Evolutionary conservation across 2,329 filamentous ascomycete genomes (phyloP), one percentile per base, ranked within the genome.

Genomic region (Amesomyces nigricolor): DNA sequence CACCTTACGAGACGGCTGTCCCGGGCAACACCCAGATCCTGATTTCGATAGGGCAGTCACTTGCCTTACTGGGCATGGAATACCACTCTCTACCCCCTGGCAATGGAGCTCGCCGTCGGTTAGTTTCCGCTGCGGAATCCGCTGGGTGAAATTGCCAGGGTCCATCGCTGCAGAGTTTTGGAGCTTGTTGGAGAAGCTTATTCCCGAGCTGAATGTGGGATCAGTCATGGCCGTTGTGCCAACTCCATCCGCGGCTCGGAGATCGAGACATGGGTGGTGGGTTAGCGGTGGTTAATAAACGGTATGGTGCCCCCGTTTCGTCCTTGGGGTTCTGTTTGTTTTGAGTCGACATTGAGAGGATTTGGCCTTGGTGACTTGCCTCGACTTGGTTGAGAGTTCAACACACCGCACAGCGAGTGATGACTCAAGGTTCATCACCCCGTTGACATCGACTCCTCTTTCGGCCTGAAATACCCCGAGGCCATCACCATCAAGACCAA

Each of bases 231-330:
- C 47, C 39, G 19, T 19, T 37, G 13, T 26, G 9, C 35, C n/a
- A 37, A 38, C 7, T 44, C 51, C 51, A 47, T 47, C 51, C 51
- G 51, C 32, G 6, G 22, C 43, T 53, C 51, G 51, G 51, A 53
- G 51, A 47, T 54, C 19, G 46, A 49, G 16, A 30, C 22, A n/a
- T 29, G 32, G 46, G 30, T n/a, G 29, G 49, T 17, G 46, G 17
- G 14, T 13, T 26, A 54, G 11, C 8, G 13, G 29, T 32, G 16
- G 45, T 45, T 47, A 40, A 54, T 54, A 54, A 54, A 54, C 52
- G 52, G 38, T 38, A 54, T 54, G 52, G 46, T n/a, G 17, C 22
- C 45, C 46, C 19, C 35, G 38, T 26, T 6, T 29, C 42, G 19
- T 47, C 38, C 39, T 19, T 26, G 30, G 13, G 16, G 26, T n/a